Evolutionary conservation across 1,284 basidiomycete genomes (phyloP), one percentile per base, ranked within the genome.

Genomic region (Stygiomarasmius scandens): DNA sequence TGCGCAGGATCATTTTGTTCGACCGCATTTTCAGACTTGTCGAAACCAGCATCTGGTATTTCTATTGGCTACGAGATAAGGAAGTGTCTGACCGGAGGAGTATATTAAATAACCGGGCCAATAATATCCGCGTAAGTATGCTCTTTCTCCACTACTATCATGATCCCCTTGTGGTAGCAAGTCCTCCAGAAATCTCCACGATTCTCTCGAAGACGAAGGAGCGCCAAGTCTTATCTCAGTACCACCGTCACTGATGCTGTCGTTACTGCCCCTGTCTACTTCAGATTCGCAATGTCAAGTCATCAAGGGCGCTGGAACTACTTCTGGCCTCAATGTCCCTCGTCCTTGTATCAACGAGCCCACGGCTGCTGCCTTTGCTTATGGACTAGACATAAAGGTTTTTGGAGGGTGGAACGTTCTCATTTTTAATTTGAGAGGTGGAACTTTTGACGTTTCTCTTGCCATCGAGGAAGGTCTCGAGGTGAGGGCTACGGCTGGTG

Each of bases 401-500:
- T 69, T 71, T 45, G 83, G 82, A 36, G 89, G 91, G 80, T 84
- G 84, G 67, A 90, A 92, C 69, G 85, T 92, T 58, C 82, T 93
- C 69, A 89, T 94, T 72, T 94, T 93, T 81, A 92, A 95, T 79
- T 81, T 95, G 55, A 92, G 92, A 64, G 92, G 92, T 75, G 92
- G 89, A 71, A 89, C 87, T 67, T 89, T 90, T 73, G 88, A 91
- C 78, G 89, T 90, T 54, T 90, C 89, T 51, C 86, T 91, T 62
- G 84, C 85, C 62, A 89, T 91, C 64, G 85, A 91, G 69, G 87
- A 88, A 68, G 86, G 86, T 70, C 84, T 90, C 69, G 87, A 90
- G 73, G 89, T 90, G 65, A 84, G 87, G 71, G 87, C 90, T 55
- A 91, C 89, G 56, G 86, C 89, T 59, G 89, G 90, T 77, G 88